Evolutionary conservation across 2,329 filamentous ascomycete species (phyloP).

Genomic region (Nothopassalora personata): DNA sequence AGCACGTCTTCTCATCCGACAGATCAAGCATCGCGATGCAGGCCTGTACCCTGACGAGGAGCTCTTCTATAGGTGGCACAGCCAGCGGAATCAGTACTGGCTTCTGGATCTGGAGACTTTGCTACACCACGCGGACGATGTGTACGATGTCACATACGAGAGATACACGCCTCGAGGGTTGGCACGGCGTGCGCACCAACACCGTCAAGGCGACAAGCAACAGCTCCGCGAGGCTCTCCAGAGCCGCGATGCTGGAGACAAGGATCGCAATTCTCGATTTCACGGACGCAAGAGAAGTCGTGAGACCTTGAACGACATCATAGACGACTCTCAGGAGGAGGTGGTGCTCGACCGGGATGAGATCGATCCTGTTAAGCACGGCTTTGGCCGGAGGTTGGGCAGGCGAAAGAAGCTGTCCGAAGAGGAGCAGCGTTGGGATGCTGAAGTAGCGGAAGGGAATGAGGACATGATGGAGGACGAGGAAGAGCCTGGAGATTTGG

Average conservation of each 20-base stretch:
- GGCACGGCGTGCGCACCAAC: too few relatives aligned
- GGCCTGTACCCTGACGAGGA: not conserved
- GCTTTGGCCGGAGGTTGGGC: not conserved
- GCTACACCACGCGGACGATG: not conserved
- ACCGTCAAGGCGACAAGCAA: too few relatives aligned
- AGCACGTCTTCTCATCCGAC: not conserved
- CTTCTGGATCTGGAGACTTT: not conserved
- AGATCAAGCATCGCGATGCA: not conserved
- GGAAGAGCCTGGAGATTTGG: not conserved
- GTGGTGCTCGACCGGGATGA: not conserved
- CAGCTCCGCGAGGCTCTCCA: too few relatives aligned
- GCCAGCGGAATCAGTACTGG: not conserved
- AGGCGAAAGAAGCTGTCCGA: not conserved
- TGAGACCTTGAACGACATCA: not conserved
- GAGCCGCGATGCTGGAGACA: too few relatives aligned
- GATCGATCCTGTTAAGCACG: not conserved
- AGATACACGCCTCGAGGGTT: not conserved
- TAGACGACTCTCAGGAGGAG: not conserved
- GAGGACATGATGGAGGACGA: not conserved
- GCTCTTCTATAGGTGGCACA: not conserved
- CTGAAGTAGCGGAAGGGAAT: not conserved
- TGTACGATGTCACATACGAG: not conserved
- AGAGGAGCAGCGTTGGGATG: not conserved
- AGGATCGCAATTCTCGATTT: not conserved
- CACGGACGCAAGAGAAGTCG: not conserved